These are phyloP conservation scores for Kingdonia uniflora DNA, from an alignment of 164 flowering plant species.

Conservation along the genomic window DNA sequence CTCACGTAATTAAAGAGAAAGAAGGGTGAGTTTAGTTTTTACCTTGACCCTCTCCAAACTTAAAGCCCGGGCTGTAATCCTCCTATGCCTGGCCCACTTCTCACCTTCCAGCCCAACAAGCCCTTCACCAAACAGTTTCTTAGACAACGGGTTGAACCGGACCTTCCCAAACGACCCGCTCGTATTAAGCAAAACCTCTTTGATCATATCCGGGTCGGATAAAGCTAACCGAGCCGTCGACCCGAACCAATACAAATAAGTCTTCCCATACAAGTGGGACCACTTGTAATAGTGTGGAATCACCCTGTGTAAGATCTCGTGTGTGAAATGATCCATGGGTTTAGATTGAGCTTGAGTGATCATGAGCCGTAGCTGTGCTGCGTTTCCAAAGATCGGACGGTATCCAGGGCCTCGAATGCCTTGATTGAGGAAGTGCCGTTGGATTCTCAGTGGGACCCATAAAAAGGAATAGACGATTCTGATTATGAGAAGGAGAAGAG, in stretches of 20 bases:
- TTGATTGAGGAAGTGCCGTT: slow-evolving; percentile 30
- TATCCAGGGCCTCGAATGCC: slow-evolving; percentile 34
- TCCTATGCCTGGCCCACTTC: slow-evolving; percentile 52
- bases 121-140: slow-evolving; percentile 39
- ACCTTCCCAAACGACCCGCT: slow-evolving; percentile 24
- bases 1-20: too few species aligned
- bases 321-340: slow-evolving; percentile 11
- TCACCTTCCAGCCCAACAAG: slow-evolving; percentile 44
- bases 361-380: slow-evolving; percentile 16
- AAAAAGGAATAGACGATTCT: slow-evolving; percentile 11
- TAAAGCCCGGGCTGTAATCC: slow-evolving; percentile 41
- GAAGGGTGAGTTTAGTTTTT: too few species aligned
- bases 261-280: slow-evolving; percentile 50
- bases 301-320: slow-evolving; percentile 23
- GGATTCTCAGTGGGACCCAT: slow-evolving; percentile 35
- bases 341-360: slow-evolving; percentile 15
- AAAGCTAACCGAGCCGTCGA: slow-evolving; percentile 38
- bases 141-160: slow-evolving; percentile 32
- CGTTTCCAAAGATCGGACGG: slow-evolving; percentile 29
- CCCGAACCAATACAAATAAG: slow-evolving; percentile 64
- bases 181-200: slow-evolving; percentile 36
- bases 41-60: slow-evolving; percentile 50
- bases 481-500: background rate
- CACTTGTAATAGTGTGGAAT: slow-evolving; percentile 43
- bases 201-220: slow-evolving; percentile 49